Percentiles rank a stretch among this genome's conserved stretches.
phyloP scores from a whole-genome alignment of 192 early-diverging fungal genomes.

The Endogone sp. region DNA sequence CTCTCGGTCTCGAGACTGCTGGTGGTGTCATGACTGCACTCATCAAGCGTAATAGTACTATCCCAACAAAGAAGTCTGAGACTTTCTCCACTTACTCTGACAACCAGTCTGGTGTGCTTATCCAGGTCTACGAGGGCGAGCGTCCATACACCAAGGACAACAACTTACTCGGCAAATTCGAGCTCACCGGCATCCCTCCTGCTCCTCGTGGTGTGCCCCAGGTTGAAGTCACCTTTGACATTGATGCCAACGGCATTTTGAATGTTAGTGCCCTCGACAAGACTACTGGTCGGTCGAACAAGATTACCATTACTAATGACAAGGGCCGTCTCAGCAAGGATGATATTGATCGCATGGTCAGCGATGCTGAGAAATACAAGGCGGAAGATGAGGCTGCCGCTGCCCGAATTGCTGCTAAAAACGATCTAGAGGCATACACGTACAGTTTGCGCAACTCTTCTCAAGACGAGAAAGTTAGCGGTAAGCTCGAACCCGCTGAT shows the following conservation, averaged over 20 bases:
- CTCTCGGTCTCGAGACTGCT: conserved; percentile 97
- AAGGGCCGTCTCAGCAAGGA: conserved; percentile 98
- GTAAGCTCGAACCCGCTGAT: conserved; percentile 79
- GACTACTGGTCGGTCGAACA: conserved; percentile 91
- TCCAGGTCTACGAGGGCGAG: conserved; percentile 98
- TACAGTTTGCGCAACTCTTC: conserved; percentile 67
- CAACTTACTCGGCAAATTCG: conserved; percentile 98
- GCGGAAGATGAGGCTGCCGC: conserved; percentile 83
- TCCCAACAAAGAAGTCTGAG: conserved; percentile 98
- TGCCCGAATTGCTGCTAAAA: conserved; percentile 85
- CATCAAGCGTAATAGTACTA: conserved; percentile 97
- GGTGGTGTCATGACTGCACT: conserved; percentile 98
- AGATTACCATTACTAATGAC: conserved; percentile 99
- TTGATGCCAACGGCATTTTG: conserved; percentile 97
- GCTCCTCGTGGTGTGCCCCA: conserved; percentile 97
- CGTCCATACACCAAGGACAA: conserved; percentile 97
- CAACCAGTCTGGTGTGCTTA: conserved; percentile 97
- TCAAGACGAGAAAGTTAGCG: conserved; percentile 81
- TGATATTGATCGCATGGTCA: conserved; percentile 96
- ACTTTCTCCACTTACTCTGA: conserved; percentile 97
- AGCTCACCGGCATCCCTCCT: conserved; percentile 94
- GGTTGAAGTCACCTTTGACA: conserved; percentile 96
- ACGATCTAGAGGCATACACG: conserved; percentile 87
- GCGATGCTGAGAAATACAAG: conserved; percentile 83
- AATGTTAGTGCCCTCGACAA: conserved; percentile 94